A percentile compares a stretch with the other conserved stretches of the same genome.
Evolutionary conservation across 345 rosid genomes (phyloP).

Genomic region (Rhodamnia rubescens): DNA sequence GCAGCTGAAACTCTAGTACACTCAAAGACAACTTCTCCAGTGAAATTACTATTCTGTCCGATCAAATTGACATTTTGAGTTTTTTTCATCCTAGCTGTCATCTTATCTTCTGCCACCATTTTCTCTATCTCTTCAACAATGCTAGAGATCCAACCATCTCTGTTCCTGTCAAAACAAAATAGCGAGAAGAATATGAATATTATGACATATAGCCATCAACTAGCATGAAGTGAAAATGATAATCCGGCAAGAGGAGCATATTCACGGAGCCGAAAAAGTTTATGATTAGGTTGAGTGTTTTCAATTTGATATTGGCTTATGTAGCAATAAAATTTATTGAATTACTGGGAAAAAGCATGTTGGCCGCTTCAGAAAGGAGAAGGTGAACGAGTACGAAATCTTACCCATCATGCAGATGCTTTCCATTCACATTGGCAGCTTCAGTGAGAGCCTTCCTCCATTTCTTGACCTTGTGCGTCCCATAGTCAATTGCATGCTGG

Average conservation of each 20-base stretch:
- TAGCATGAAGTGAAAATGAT: neutral
- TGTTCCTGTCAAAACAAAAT: neutral
- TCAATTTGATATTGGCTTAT: neutral
- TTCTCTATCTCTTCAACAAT: neutral
- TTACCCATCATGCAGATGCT: neutral
- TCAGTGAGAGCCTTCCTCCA: neutral
- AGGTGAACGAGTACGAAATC: too few relatives aligned
- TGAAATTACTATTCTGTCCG: neutral
- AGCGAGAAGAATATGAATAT: neutral
- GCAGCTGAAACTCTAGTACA: too few relatives aligned
- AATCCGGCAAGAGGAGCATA: neutral
- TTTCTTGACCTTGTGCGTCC: neutral
- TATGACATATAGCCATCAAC: neutral
- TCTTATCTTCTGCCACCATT: neutral
- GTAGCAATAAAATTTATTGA: neutral
- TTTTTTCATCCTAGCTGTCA: neutral
- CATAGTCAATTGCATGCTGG: neutral
- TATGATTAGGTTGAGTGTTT: neutral
- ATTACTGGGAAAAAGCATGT: neutral
- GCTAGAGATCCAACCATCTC: rapidly evolving
- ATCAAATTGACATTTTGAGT: neutral
- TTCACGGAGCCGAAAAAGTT: neutral
- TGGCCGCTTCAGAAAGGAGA: neutral
- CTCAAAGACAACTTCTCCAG: too few relatives aligned
- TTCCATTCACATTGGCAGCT: neutral